These are phyloP conservation scores for Leishmania lainsoni DNA, from an alignment of 208 protist genomes.

Conservation along the genomic window DNA sequence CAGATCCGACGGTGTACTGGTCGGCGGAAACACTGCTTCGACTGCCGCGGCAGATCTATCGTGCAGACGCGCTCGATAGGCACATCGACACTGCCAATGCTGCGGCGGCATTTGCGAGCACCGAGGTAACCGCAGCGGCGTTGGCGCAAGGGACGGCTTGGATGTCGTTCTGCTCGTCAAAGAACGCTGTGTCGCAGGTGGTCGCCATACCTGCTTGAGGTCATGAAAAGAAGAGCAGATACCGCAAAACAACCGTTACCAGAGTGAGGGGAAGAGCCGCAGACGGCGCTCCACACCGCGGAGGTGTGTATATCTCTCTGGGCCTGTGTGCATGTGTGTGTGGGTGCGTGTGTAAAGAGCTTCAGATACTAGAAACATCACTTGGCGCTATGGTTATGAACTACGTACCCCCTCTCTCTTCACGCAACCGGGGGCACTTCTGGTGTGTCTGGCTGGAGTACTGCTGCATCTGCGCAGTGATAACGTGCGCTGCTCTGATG, in stretches of 20 bases:
- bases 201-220: constrained; percentile 42
- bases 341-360: not conserved
- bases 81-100: not conserved
- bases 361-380: not conserved
- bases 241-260: not conserved
- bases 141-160: constrained; percentile 42
- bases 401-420: not conserved
- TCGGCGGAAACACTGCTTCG: constrained; percentile 37
- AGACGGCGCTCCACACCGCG: not conserved
- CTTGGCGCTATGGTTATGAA: no score
- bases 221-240: not conserved
- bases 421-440: not conserved
- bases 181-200: constrained; percentile 37
- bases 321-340: no score
- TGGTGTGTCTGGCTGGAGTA: not conserved
- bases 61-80: not conserved
- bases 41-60: constrained; percentile 7
- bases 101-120: constrained; percentile 6
- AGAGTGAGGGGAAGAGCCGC: not conserved
- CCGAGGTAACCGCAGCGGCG: constrained; percentile 43
- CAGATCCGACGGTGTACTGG: constrained; percentile 56
- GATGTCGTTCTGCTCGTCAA: constrained; percentile 43
- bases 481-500: not conserved
- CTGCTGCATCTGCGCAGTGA: not conserved
- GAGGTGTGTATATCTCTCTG: not conserved